phyloP scores from a whole-genome alignment of 140 eudicot genomes.

The Flaveria floridana region DNA sequence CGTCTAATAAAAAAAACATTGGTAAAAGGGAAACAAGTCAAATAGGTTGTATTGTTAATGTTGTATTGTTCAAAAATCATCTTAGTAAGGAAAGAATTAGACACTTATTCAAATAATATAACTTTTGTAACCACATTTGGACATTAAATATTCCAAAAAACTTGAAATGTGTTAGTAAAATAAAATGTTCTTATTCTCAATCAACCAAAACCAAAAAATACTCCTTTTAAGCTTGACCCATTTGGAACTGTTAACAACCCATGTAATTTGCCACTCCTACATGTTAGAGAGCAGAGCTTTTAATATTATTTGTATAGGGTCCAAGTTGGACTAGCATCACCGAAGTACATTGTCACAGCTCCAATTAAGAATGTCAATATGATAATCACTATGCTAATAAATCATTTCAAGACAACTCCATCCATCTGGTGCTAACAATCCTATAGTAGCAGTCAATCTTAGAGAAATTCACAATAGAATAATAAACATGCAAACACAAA shows the following conservation, averaged over 20 bases:
- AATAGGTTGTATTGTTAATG: neutral
- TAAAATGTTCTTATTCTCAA: neutral
- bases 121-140: neutral
- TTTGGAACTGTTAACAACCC: neutral
- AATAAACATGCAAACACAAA: neutral
- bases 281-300: neutral
- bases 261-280: no score
- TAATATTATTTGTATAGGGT: neutral
- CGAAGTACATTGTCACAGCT: neutral
- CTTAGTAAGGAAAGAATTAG: neutral
- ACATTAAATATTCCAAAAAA: neutral
- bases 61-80: neutral
- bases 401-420: neutral
- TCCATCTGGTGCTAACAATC: neutral
- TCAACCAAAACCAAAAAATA: neutral
- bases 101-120: neutral
- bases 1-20: neutral
- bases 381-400: neutral
- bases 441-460: neutral
- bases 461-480: neutral
- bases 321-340: no score
- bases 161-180: neutral
- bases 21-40: neutral
- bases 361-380: neutral
- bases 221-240: neutral